Percentiles rank a stretch among this genome's conserved stretches.
phyloP scores from a whole-genome alignment of 176 grass and related monocot species.

The Aegilops tauschii region DNA sequence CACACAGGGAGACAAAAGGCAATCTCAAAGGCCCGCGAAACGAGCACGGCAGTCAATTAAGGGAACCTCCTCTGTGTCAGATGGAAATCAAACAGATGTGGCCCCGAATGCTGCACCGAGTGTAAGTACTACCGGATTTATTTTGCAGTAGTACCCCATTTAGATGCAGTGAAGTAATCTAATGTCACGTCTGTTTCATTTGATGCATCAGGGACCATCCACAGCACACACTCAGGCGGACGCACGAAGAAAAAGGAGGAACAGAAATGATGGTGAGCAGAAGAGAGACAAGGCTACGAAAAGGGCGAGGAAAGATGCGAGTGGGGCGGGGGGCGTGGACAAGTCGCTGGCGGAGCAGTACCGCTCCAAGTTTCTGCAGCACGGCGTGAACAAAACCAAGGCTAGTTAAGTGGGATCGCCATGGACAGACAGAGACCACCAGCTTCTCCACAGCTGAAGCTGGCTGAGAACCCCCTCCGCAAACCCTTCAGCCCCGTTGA shows the following conservation, averaged over 20 bases:
- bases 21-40: slow-evolving; percentile 35
- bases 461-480: background rate
- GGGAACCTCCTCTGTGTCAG: slow-evolving; percentile 8
- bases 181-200: slow-evolving; percentile 10
- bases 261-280: slow-evolving; percentile 40
- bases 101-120: slow-evolving; percentile 14
- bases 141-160: slow-evolving; percentile 1
- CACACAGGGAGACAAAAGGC: slow-evolving; percentile 3
- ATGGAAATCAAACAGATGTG: slow-evolving; percentile 1
- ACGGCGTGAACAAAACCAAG: slow-evolving; percentile 44
- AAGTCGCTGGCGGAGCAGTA: slow-evolving; percentile 71
- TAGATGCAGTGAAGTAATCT: background rate
- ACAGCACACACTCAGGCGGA: background rate
- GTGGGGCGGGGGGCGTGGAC: slow-evolving; percentile 49
- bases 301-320: slow-evolving; percentile 36
- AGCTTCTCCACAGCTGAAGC: background rate
- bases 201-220: slow-evolving; percentile 36
- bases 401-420: slow-evolving; percentile 10
- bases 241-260: slow-evolving; percentile 44
- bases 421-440: background rate
- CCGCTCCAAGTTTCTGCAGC: slow-evolving; percentile 68
- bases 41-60: slow-evolving; percentile 43
- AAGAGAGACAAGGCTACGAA: slow-evolving; percentile 27
- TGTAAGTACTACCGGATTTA: slow-evolving; percentile 24
- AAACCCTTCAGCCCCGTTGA: background rate